Conservation (phyloP, 495 filamentous ascomycete species). For the Penicillium turbatum region DNA sequence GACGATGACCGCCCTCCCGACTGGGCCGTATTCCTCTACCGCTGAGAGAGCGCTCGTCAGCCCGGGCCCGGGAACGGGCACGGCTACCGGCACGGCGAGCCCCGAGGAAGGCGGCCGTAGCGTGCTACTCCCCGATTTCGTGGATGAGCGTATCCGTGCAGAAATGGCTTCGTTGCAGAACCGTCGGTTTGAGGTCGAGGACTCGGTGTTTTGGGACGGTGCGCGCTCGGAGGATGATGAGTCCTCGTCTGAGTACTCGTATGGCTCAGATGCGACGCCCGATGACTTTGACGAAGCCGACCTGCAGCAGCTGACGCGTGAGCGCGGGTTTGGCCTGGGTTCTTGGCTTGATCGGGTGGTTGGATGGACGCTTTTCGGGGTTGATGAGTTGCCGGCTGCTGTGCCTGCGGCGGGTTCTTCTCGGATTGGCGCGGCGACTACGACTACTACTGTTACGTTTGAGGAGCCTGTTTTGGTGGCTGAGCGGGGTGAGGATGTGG, state of each 20-base stretch:
- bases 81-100: conserved; percentile 6
- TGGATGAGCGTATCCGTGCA: conserved; percentile 42
- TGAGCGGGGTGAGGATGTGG: conserved; percentile 6
- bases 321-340: conserved; percentile 64
- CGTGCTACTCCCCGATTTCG: conserved; percentile 37
- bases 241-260: conserved; percentile 21
- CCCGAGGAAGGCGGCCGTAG: conserved; percentile 14
- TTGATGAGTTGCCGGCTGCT: conserved; percentile 51
- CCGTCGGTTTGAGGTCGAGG: conserved; percentile 12
- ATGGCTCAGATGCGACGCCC: conserved; percentile 12
- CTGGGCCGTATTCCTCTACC: not conserved
- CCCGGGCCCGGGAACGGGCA: conserved; percentile 1
- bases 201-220: conserved; percentile 12
- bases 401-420: not conserved
- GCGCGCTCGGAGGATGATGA: conserved; percentile 1
- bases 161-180: conserved; percentile 39
- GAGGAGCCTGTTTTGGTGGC: conserved; percentile 13
- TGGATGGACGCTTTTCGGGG: conserved; percentile 73
- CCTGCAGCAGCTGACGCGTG: conserved; percentile 42
- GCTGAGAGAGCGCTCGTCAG: not conserved
- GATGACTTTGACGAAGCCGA: conserved; percentile 45
- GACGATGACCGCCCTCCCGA: conserved; percentile 33
- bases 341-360: conserved; percentile 71
- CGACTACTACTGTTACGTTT: conserved; percentile 38
- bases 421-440: conserved; percentile 49